phyloP scores from a whole-genome alignment of 164 flowering plant genomes.

The Taxillus chinensis region DNA sequence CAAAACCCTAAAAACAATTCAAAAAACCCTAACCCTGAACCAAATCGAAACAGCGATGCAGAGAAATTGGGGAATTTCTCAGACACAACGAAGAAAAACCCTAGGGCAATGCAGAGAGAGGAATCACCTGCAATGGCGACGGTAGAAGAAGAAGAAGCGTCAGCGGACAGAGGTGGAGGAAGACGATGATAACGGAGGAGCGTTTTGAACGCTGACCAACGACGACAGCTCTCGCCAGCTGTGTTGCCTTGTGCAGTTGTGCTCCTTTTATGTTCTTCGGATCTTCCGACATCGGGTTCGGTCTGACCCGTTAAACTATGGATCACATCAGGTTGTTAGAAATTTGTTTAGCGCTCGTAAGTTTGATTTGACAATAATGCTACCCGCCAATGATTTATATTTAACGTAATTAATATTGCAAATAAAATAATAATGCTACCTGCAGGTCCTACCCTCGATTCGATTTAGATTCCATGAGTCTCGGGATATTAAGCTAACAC shows the following conservation, averaged over 20 bases:
- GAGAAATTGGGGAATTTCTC: not conserved
- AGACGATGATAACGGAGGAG: not conserved
- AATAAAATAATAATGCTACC: too few relatives aligned
- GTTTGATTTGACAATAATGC: too few relatives aligned
- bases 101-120: not conserved
- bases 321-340: too few relatives aligned
- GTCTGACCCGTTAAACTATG: too few relatives aligned
- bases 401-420: too few relatives aligned
- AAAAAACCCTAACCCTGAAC: not conserved
- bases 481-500: too few relatives aligned
- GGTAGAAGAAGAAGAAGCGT: not conserved
- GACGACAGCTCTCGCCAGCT: conserved; percentile 4
- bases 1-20: conserved; percentile 1
- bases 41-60: not conserved
- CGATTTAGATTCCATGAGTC: too few relatives aligned
- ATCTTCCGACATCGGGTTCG: too few relatives aligned
- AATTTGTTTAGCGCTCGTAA: too few relatives aligned
- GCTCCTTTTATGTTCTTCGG: too few relatives aligned
- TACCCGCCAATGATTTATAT: too few relatives aligned
- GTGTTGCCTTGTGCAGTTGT: not conserved
- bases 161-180: not conserved
- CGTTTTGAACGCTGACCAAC: not conserved
- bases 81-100: not conserved
- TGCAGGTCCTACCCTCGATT: too few relatives aligned
- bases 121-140: not conserved